A percentile compares a stretch with the other conserved stretches of the same genome.
These are phyloP conservation scores for Pyrus betulifolia DNA, from an alignment of 306 rosid genomes.

Conservation along the genomic window DNA sequence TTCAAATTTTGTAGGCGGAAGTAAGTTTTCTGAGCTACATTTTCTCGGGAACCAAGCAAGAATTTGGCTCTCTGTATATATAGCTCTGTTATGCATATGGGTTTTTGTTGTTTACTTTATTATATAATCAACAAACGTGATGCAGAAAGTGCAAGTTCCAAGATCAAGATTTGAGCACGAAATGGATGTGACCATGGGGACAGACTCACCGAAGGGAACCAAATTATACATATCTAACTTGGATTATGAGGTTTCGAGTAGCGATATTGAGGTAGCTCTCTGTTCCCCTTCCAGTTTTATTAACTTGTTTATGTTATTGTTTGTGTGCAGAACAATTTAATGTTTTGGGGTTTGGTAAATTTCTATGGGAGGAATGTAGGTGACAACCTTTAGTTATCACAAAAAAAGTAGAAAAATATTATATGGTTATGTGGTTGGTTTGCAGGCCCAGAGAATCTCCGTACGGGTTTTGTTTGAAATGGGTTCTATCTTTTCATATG, in stretches of 20 bases:
- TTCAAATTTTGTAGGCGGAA: not conserved
- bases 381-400: not conserved
- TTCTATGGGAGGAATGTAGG: not conserved
- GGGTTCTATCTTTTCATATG: not conserved
- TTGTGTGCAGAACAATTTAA: not conserved
- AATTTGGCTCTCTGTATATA: not conserved
- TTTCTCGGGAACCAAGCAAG: not conserved
- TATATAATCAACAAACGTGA: not conserved
- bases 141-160: slow-evolving; percentile 2
- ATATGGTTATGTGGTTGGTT: not conserved
- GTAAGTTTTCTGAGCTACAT: not conserved
- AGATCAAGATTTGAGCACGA: not conserved
- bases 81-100: not conserved
- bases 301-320: not conserved
- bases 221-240: slow-evolving; percentile 33
- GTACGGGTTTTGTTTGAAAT: not conserved
- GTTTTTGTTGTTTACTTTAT: not conserved
- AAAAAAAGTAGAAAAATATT: not conserved
- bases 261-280: slow-evolving; percentile 24
- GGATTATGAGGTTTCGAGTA: slow-evolving; percentile 28
- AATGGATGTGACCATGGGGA: not conserved
- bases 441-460: not conserved
- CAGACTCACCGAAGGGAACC: slow-evolving; percentile 11
- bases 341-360: not conserved
- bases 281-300: not conserved